These are phyloP conservation scores for Chlorella sp. DNA, from an alignment of 139 green algal species.

Conservation along the genomic window DNA sequence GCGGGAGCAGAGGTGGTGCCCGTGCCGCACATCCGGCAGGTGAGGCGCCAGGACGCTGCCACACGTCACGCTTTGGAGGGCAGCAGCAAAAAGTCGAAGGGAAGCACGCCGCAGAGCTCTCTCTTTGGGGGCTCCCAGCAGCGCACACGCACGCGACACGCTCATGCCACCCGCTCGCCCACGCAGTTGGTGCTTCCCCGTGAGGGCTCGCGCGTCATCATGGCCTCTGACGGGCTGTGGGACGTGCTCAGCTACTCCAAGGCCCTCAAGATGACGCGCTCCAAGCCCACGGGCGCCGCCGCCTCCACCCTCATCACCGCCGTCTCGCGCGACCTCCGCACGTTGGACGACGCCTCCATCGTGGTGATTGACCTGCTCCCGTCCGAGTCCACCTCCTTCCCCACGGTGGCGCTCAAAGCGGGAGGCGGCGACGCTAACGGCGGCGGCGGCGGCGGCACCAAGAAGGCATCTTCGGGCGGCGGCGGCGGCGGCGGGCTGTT, in stretches of 20 bases:
- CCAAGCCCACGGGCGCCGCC: slow-evolving; percentile 33
- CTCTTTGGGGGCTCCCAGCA: too few relatives aligned
- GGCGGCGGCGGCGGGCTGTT: slow-evolving; percentile 19
- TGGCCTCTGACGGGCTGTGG: slow-evolving; percentile 87
- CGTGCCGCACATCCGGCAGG: slow-evolving; percentile 80
- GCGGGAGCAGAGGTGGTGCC: slow-evolving; percentile 71
- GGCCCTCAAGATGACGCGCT: slow-evolving; percentile 33
- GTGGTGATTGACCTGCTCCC: slow-evolving; percentile 76
- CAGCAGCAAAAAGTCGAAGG: too few relatives aligned
- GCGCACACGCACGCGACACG: too few relatives aligned
- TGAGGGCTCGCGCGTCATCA: slow-evolving; percentile 55
- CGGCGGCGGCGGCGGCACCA: slow-evolving; percentile 9
- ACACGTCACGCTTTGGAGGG: too few relatives aligned
- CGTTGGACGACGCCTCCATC: slow-evolving; percentile 75
- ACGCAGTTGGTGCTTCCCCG: slow-evolving; percentile 56
- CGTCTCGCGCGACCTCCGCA: slow-evolving; percentile 13
- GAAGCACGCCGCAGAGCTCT: too few relatives aligned
- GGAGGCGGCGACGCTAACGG: not conserved
- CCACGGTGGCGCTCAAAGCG: slow-evolving; percentile 27
- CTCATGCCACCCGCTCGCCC: too few relatives aligned
- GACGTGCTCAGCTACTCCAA: slow-evolving; percentile 64
- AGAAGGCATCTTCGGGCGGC: not conserved
- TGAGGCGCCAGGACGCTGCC: slow-evolving; percentile 15
- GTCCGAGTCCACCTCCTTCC: slow-evolving; percentile 28
- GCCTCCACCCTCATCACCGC: slow-evolving; percentile 18